Evolutionary conservation across 2,329 filamentous ascomycete species (phyloP).

Genomic region (Hawksworthiomyces lignivorus): DNA sequence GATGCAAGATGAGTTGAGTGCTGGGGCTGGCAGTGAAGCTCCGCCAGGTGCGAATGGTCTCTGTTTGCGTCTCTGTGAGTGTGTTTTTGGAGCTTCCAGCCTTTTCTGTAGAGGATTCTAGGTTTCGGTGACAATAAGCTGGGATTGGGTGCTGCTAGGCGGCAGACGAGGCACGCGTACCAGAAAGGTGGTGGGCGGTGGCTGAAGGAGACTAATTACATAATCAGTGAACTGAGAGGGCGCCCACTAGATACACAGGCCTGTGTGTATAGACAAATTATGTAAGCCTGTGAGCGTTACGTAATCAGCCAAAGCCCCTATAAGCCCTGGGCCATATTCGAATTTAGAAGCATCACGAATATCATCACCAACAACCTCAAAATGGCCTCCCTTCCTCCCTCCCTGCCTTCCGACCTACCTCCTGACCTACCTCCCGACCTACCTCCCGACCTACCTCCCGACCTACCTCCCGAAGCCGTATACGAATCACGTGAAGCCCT

Average conservation of each 20-base stretch:
- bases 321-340: no score
- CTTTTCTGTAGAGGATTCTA: no score
- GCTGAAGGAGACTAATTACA: constrained; percentile 1
- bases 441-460: background rate
- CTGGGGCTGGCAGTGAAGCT: no score
- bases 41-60: no score
- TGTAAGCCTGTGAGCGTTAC: background rate
- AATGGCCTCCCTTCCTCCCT: no score
- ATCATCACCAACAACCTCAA: background rate
- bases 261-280: background rate
- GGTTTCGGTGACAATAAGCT: constrained; percentile 5
- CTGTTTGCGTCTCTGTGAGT: no score
- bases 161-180: constrained; percentile 17
- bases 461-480: constrained; percentile 1
- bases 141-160: constrained; percentile 13
- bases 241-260: background rate
- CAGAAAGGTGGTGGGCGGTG: no score
- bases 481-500: background rate
- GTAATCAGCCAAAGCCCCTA: no score
- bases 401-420: no score
- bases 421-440: no score
- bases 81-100: no score
- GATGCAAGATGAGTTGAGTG: no score
- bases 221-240: constrained; percentile 4
- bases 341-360: background rate